Base-by-base conservation (phyloP, 176 grass and related monocot species). In the Raddia guianensis region DNA sequence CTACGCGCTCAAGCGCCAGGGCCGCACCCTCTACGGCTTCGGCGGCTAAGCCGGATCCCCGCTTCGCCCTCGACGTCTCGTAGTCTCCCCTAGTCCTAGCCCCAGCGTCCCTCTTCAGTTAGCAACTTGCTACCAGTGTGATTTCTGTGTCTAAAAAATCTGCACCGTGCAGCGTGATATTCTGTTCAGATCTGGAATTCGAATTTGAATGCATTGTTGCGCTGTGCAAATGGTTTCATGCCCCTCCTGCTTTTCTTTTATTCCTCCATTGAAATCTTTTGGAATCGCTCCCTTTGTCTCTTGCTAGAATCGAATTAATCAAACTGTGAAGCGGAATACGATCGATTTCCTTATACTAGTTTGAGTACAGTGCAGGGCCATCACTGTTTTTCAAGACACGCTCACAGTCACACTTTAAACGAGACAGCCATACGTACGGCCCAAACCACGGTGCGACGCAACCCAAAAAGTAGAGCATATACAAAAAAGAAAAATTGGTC, bases 1-100 rank as follows among this genome's bases (percentile, higher is more conserved):
- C 80, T 94, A 94, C 27, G 89, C 91, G 4, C 94, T 97, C 79
- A 94, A 97, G 80, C 89, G 85, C 87, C 94, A 97, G 80, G 91
- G 94, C 11, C 83, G 91, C 52, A 97, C 94, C 76, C 78, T 97
- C 73, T 97, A 97, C 49, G 91, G 87, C 11, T 94, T 97, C 53
- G 83, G 87, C 21, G 85, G 94, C 66, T 93, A 86, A 6, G 44
- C 32, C 15, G 10, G 2, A 16, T 2, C 13, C 35, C 8, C 49
- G 1, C n/a, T 45, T 32, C 1, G 48, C 48, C 48, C 11, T 49
- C 48, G 48, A 2, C 11, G 12, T 11, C 11, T 10, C 11, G 7
- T 48, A 8, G 27, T 27, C 27, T 27, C 27, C 7, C 47, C 7
- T 7, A 7, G 2, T 48, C 48, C 48, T 11, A 3, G 14, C 5